Percentiles rank a stretch among this genome's conserved stretches.
These are phyloP conservation scores for Aspergillus aculeatus DNA, from an alignment of 2,329 filamentous ascomycete species.

Conservation along the genomic window DNA sequence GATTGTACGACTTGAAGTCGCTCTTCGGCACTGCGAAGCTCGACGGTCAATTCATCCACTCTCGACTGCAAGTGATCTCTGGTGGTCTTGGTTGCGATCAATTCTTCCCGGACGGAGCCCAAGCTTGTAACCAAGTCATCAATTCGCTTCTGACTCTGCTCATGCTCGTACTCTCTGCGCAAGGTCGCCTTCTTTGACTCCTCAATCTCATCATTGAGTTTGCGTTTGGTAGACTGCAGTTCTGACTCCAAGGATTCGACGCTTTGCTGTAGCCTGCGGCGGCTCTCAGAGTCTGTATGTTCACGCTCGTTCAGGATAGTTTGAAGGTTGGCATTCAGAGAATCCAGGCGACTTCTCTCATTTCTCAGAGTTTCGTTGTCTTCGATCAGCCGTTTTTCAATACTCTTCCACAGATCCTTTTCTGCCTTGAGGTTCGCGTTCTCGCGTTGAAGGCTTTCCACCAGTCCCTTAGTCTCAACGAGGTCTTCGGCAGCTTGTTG, in stretches of 20 bases:
- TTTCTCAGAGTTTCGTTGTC: constrained; percentile 83
- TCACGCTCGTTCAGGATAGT: constrained; percentile 90
- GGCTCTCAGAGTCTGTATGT: constrained; percentile 74
- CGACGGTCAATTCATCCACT: constrained; percentile 84
- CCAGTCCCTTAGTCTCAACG: constrained; percentile 75
- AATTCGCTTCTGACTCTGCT: constrained; percentile 85
- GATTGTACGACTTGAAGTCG: constrained; percentile 77
- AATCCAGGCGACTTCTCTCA: constrained; percentile 80
- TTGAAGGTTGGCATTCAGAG: constrained; percentile 78
- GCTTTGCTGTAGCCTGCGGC: constrained; percentile 74
- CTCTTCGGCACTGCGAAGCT: constrained; percentile 86
- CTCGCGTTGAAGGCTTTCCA: constrained; percentile 87
- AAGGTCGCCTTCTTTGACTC: constrained; percentile 79
- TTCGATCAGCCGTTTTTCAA: constrained; percentile 81
- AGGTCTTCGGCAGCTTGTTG: constrained; percentile 93
- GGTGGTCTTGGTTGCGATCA: constrained; percentile 80
- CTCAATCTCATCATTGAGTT: constrained; percentile 77
- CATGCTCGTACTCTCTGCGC: constrained; percentile 85
- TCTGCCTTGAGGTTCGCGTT: constrained; percentile 91
- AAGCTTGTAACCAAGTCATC: constrained; percentile 84
- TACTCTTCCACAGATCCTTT: constrained; percentile 90
- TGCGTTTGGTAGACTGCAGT: constrained; percentile 73
- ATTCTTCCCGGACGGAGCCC: constrained; percentile 78
- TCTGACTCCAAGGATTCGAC: constrained; percentile 79
- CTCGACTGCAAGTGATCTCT: constrained; percentile 85